phyloP scores from a whole-genome alignment of 2,329 filamentous ascomycete genomes.

The Torrubiella hemipterigena region DNA sequence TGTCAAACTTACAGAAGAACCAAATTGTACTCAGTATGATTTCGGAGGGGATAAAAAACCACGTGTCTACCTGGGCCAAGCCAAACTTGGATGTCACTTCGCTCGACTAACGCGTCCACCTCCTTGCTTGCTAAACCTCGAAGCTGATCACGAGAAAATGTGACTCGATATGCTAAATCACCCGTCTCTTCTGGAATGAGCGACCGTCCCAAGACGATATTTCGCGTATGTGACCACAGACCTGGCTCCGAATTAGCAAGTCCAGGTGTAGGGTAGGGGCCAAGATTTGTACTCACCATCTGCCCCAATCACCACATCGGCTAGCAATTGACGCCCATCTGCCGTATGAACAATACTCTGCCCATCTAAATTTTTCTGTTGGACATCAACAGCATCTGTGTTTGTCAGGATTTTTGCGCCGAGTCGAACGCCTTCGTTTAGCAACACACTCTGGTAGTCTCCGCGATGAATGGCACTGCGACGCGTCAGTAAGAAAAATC shows the following conservation, averaged over 20 bases:
- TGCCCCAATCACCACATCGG: constrained; percentile 5
- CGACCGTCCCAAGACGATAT: background rate
- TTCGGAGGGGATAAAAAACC: constrained; percentile 4
- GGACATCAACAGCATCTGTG: constrained; percentile 2
- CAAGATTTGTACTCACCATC: constrained; percentile 2
- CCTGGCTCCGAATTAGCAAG: background rate
- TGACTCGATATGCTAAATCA: constrained; percentile 5
- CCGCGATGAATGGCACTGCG: constrained; percentile 4
- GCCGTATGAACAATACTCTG: background rate
- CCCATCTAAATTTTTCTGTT: background rate
- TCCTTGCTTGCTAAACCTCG: constrained; percentile 1
- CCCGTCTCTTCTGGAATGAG: constrained; percentile 1
- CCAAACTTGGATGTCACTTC: constrained; percentile 2
- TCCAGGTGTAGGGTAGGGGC: background rate
- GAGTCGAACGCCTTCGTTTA: constrained; percentile 1
- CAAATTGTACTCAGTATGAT: constrained; percentile 3
- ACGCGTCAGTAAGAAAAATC: background rate
- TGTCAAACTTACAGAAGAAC: constrained; percentile 2
- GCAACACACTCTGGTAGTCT: constrained; percentile 4
- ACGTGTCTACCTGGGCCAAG: constrained; percentile 3
- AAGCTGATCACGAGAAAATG: constrained; percentile 1
- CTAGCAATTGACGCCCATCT: constrained; percentile 1
- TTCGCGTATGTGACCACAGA: constrained; percentile 1
- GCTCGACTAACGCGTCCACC: constrained; percentile 2
- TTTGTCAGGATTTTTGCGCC: constrained; percentile 4